phyloP scores from a whole-genome alignment of 2,329 filamentous ascomycete genomes.

The Colletotrichum nymphaeae region DNA sequence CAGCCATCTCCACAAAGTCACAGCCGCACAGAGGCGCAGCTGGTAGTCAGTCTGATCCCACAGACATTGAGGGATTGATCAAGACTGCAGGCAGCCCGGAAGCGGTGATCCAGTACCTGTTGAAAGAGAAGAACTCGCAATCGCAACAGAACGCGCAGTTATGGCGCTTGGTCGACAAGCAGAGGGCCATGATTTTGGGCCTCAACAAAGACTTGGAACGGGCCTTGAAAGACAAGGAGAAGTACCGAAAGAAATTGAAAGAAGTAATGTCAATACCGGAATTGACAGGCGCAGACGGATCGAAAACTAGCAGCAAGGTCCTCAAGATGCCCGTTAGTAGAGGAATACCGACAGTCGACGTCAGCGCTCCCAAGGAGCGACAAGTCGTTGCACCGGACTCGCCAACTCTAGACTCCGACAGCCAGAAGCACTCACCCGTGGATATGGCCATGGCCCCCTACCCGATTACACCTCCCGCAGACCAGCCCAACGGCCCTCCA shows the following conservation, averaged over 20 bases:
- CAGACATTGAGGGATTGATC: conserved; percentile 84
- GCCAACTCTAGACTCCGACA: conserved; percentile 62
- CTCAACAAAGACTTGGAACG: conserved; percentile 95
- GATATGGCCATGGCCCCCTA: conserved; percentile 71
- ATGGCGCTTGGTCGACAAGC: conserved; percentile 97
- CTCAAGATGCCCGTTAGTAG: conserved; percentile 36
- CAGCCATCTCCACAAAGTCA: conserved; percentile 73
- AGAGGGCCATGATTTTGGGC: conserved; percentile 91
- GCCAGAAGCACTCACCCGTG: conserved; percentile 67
- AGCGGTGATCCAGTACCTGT: conserved; percentile 85
- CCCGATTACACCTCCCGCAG: conserved; percentile 72
- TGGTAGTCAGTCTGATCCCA: conserved; percentile 68
- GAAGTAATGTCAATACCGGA: conserved; percentile 67
- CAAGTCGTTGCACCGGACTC: conserved; percentile 56
- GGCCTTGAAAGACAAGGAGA: conserved; percentile 92
- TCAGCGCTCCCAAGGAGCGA: conserved; percentile 45
- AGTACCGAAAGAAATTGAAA: conserved; percentile 90
- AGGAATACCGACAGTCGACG: conserved; percentile 40
- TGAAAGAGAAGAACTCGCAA: conserved; percentile 92
- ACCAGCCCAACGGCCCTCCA: conserved; percentile 53
- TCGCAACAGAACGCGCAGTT: conserved; percentile 91
- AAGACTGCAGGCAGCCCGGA: conserved; percentile 89
- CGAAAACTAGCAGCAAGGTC: conserved; percentile 21
- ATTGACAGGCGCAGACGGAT: conserved; percentile 44
- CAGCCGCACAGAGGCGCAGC: conserved; percentile 69